These are phyloP conservation scores for Gamsiella multidivaricata DNA, from an alignment of 192 early-diverging fungal genomes.

Conservation along the genomic window DNA sequence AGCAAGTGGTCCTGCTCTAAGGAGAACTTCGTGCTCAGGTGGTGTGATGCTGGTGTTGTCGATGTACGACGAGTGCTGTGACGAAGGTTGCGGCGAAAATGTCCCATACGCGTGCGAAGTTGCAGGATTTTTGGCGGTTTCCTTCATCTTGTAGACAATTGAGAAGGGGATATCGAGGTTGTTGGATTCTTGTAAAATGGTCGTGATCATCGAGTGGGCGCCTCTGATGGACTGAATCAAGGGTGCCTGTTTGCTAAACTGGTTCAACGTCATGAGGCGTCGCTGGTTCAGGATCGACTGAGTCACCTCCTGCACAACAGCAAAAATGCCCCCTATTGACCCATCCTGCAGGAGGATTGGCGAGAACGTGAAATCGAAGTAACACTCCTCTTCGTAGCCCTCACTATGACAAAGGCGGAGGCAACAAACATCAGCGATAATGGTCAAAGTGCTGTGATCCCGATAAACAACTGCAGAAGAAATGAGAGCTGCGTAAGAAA, in stretches of 20 bases:
- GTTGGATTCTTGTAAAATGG: constrained; percentile 44
- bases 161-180: constrained; percentile 42
- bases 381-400: constrained; percentile 56
- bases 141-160: constrained; percentile 32
- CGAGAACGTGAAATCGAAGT: constrained; percentile 55
- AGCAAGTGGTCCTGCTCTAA: constrained; percentile 5
- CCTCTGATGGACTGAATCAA: constrained; percentile 37
- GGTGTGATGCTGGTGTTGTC: constrained; percentile 1
- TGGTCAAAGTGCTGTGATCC: not conserved
- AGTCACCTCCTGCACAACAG: constrained; percentile 52
- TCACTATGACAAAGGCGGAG: constrained; percentile 17
- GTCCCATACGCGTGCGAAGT: not conserved
- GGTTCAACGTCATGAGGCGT: constrained; percentile 43
- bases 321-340: constrained; percentile 39
- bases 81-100: constrained; percentile 7
- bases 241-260: constrained; percentile 50
- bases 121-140: not conserved
- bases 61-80: not conserved
- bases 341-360: constrained; percentile 51
- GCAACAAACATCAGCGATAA: not conserved
- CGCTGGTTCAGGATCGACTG: constrained; percentile 43
- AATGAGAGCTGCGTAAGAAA: not conserved
- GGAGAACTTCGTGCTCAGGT: not conserved
- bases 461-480: not conserved
- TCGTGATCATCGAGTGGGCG: constrained; percentile 43